phyloP scores from a whole-genome alignment of 2,329 filamentous ascomycete species.

The Colletotrichum higginsianum region DNA sequence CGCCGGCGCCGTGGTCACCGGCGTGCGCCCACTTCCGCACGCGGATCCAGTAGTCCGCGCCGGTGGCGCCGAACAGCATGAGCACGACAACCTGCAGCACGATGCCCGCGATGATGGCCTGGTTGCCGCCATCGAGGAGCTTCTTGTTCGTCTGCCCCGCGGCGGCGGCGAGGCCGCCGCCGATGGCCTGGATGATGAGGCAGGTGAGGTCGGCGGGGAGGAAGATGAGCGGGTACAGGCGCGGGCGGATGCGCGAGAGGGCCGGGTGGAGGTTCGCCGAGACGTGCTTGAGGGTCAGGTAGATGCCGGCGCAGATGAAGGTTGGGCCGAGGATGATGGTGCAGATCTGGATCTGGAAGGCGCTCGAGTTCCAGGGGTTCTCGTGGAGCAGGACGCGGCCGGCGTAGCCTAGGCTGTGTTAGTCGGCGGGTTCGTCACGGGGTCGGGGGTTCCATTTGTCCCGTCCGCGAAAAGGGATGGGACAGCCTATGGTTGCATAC shows the following conservation, averaged over 20 bases:
- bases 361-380: constrained; percentile 68
- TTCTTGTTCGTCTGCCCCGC: constrained; percentile 56
- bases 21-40: constrained; percentile 56
- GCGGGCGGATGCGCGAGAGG: constrained; percentile 66
- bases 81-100: constrained; percentile 68
- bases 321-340: constrained; percentile 73
- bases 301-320: constrained; percentile 74
- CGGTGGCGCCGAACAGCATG: constrained; percentile 60
- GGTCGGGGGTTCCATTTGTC: constrained; percentile 20
- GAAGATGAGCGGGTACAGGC: constrained; percentile 70
- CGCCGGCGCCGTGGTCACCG: constrained; percentile 45
- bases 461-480: neutral
- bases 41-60: constrained; percentile 62
- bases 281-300: constrained; percentile 75
- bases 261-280: constrained; percentile 63
- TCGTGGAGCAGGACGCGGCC: constrained; percentile 65
- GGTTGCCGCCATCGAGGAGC: constrained; percentile 63
- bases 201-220: constrained; percentile 72
- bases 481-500: constrained; percentile 49
- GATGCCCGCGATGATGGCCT: constrained; percentile 68
- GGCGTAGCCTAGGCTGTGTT: constrained; percentile 62
- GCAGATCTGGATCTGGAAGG: constrained; percentile 73
- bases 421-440: neutral
- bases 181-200: constrained; percentile 71
- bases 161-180: constrained; percentile 69